phyloP scores from a whole-genome alignment of 768 basidiomycete species.

The Tricholoma sp. region DNA sequence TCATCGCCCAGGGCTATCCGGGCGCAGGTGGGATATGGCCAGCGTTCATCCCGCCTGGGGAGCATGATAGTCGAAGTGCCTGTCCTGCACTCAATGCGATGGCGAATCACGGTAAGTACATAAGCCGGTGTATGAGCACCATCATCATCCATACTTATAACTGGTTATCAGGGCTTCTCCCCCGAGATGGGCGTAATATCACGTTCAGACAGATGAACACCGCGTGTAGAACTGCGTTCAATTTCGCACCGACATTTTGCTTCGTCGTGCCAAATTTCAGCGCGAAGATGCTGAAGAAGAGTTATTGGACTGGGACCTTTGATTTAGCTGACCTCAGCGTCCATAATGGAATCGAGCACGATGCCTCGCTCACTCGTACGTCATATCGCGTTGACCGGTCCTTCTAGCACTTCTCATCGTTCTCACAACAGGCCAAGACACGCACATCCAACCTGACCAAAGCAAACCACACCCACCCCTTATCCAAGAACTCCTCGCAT shows the following conservation, averaged over 20 bases:
- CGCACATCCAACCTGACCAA: constrained; percentile 42
- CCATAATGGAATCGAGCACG: constrained; percentile 73
- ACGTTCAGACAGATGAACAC: constrained; percentile 44
- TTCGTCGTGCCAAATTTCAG: constrained; percentile 55
- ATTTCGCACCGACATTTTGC: constrained; percentile 62
- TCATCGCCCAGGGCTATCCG: constrained; percentile 46
- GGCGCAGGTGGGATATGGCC: constrained; percentile 64
- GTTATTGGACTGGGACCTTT: constrained; percentile 51
- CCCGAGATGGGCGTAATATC: constrained; percentile 63
- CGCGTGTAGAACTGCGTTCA: constrained; percentile 49
- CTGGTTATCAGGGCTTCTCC: constrained; percentile 53
- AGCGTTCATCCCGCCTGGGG: constrained; percentile 47
- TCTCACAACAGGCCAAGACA: constrained; percentile 45
- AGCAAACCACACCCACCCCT: constrained; percentile 38
- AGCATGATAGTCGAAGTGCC: constrained; percentile 61
- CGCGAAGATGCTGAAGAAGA: constrained; percentile 49
- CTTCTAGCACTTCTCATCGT: constrained; percentile 7
- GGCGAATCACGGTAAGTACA: constrained; percentile 66
- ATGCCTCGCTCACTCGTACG: constrained; percentile 56
- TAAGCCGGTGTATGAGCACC: not conserved
- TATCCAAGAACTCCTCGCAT: constrained; percentile 47
- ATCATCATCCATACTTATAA: not conserved
- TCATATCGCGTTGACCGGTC: constrained; percentile 12
- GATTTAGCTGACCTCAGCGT: constrained; percentile 60
- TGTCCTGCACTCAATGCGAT: constrained; percentile 75